Evolutionary conservation across 306 rosid species (phyloP).

Genomic region (Medicago lupulina): DNA sequence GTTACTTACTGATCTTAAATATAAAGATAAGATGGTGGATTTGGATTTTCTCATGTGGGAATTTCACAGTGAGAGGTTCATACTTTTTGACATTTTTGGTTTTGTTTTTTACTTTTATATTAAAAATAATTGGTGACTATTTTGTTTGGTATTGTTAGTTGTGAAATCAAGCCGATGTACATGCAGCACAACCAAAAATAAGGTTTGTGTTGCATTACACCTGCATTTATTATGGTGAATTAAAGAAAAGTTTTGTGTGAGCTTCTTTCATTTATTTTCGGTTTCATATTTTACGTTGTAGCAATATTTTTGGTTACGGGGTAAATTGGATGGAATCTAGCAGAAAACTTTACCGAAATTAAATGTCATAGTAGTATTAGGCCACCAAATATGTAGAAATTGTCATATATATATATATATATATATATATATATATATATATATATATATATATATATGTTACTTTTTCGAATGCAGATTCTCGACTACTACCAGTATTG

Average conservation of each 20-base stretch:
- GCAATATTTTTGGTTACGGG: neutral
- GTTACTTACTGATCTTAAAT: conserved; percentile 33
- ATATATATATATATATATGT: no score
- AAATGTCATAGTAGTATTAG: neutral
- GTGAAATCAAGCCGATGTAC: conserved; percentile 14
- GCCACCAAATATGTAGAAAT: no score
- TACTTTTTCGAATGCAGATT: no score
- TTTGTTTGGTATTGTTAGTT: conserved; percentile 11
- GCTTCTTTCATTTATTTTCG: neutral
- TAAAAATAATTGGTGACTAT: neutral
- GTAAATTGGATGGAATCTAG: neutral
- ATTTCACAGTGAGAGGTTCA: neutral
- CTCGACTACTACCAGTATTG: no score
- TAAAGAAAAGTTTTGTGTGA: neutral
- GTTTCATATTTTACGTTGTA: conserved; percentile 14
- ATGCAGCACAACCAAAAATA: conserved; percentile 15
- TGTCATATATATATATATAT: no score
- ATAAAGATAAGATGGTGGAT: neutral
- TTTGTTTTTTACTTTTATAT: neutral
- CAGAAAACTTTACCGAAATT: neutral
- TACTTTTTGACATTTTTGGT: neutral
- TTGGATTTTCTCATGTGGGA: neutral
- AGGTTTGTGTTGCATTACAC: conserved; percentile 20
- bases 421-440: no score
- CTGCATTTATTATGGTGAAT: conserved; percentile 21